Base-by-base conservation (phyloP, 257 asterid species). In the Coffea eugenioides region DNA sequence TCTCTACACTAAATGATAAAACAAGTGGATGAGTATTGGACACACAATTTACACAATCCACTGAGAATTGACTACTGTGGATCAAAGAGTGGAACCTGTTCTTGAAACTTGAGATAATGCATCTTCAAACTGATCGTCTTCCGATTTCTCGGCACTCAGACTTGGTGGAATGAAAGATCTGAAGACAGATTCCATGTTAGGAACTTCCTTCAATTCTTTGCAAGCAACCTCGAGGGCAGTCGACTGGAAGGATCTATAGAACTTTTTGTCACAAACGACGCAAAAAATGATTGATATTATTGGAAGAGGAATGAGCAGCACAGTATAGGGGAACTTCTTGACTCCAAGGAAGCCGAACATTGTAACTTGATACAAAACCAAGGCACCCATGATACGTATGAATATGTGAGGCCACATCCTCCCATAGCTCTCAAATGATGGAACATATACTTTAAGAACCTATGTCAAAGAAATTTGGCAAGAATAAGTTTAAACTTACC, bases 381-480 rank as follows among this genome's bases (percentile, higher is more conserved):
- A 61, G 36, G 94, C 59, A 1, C 97, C 97, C 41, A 90, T 9
- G 6, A 95, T 61, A 48, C 97, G 94, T 10, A 81, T 85, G 90
- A 80, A 88, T 65, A 95, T 87, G 85, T 95, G 99, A 1, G 99
- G 99, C 99, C 99, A 95, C 91, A 88, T 88, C 78, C 85, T 89
- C 10, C 99, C 99, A 10, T 91, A 82, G 85, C 90, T 95, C 92
- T 95, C 99, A 57, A 85, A 93, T 15, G 86, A 45, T 65, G 99
- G 99, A 72, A 91, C 94, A n/a, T 83, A 90, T 31, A 95, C 99
- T 83, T 94, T 92, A 46, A 94, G 93, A 13, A 81, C 97, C 98
- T 94, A 87, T 87, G 41, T 16, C 59, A 45, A 45, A 65, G 34
- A 16, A 75, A 45, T n/a, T 27, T 31, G 34, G 52, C 48, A 3